Conservation (phyloP, 2,329 filamentous ascomycete species). For the Cytospora piceicola region DNA sequence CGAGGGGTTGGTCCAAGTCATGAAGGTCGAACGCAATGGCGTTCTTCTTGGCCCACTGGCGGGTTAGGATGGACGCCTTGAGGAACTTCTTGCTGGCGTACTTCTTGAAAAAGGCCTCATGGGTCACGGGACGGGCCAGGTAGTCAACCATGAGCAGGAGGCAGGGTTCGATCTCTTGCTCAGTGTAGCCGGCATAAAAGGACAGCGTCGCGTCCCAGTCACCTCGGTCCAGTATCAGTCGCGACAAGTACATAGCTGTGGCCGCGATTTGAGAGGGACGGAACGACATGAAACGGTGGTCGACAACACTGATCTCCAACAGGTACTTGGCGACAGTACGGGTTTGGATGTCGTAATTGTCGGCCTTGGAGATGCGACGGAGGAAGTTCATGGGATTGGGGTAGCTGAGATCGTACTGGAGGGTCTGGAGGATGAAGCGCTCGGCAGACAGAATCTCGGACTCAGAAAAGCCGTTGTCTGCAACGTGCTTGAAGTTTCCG, state of each 20-base stretch:
- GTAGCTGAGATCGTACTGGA: constrained; percentile 97
- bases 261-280: constrained; percentile 90
- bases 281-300: constrained; percentile 90
- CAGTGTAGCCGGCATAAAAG: constrained; percentile 91
- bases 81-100: constrained; percentile 99
- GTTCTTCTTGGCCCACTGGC: constrained; percentile 91
- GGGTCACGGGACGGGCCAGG: constrained; percentile 82
- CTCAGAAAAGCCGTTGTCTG: constrained; percentile 94
- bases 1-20: constrained; percentile 48
- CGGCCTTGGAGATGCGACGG: constrained; percentile 96
- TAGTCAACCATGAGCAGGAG: constrained; percentile 97
- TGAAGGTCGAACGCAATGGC: constrained; percentile 59
- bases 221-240: constrained; percentile 86
- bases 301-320: constrained; percentile 93
- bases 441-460: constrained; percentile 97
- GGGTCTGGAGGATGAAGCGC: constrained; percentile 85
- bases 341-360: constrained; percentile 98
- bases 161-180: constrained; percentile 90
- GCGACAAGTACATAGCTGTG: constrained; percentile 91
- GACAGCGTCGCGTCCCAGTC: constrained; percentile 88
- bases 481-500: constrained; percentile 94
- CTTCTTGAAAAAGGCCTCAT: constrained; percentile 99
- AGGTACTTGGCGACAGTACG: constrained; percentile 97
- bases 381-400: constrained; percentile 99
- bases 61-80: constrained; percentile 91